Evolutionary conservation across 768 basidiomycete genomes (phyloP).

Genomic region (Naganishia vishniacii): DNA sequence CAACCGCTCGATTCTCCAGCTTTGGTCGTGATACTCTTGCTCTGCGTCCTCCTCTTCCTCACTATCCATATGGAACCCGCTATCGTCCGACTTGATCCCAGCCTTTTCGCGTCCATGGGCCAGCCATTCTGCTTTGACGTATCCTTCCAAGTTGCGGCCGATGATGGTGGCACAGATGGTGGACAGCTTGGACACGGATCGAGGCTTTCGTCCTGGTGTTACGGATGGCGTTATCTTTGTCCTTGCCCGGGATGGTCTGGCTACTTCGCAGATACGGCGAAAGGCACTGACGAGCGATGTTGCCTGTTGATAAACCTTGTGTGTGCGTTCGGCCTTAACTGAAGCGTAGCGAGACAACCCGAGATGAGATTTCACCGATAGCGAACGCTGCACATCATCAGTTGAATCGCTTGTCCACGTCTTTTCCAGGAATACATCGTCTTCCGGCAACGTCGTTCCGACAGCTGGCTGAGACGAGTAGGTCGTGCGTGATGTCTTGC

Average conservation of each 20-base stretch:
- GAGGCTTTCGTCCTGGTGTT: not conserved
- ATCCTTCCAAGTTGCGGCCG: constrained; percentile 13
- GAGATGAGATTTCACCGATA: not conserved
- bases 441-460: not conserved
- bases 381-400: not conserved
- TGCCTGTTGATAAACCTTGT: constrained; percentile 3
- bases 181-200: not conserved
- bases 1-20: constrained; percentile 19
- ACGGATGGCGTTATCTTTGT: not conserved
- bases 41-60: not conserved
- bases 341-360: constrained; percentile 4
- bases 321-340: not conserved
- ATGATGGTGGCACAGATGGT: not conserved
- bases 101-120: not conserved
- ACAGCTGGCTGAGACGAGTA: not conserved
- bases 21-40: constrained; percentile 14
- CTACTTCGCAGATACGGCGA: constrained; percentile 16
- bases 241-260: not conserved
- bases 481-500: not conserved
- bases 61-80: constrained; percentile 2
- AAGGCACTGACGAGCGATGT: constrained; percentile 7
- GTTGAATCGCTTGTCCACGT: not conserved
- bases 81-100: not conserved
- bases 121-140: constrained; percentile 19
- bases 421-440: not conserved